These are phyloP conservation scores for Pseudogymnoascus sp. DNA, from an alignment of 2,329 filamentous ascomycete genomes.

Conservation along the genomic window DNA sequence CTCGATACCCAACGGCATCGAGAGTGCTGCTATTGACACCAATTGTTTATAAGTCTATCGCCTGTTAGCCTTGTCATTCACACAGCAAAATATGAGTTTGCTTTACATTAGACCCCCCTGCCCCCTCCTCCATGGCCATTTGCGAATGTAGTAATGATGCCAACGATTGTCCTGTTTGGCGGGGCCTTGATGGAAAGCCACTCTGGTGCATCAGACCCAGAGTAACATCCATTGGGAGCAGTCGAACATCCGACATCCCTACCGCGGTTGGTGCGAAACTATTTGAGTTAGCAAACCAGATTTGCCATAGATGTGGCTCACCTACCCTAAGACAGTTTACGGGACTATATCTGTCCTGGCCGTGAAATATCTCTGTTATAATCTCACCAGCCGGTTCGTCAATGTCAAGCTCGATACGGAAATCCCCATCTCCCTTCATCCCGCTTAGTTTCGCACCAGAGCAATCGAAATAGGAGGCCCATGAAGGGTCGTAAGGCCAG, in stretches of 20 bases:
- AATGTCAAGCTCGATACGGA: slow-evolving; percentile 10
- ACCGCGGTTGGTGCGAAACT: slow-evolving; percentile 10
- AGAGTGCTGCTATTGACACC: background rate
- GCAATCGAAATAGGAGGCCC: background rate
- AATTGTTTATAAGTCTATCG: slow-evolving; percentile 2
- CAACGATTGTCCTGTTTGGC: slow-evolving; percentile 3
- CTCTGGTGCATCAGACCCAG: background rate
- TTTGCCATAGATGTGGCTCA: background rate
- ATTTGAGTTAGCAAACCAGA: background rate
- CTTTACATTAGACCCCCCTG: no score
- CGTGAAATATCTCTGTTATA: slow-evolving; percentile 1
- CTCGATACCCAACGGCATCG: background rate
- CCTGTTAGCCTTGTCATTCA: background rate
- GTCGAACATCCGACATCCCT: background rate
- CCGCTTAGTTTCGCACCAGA: background rate
- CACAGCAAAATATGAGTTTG: no score
- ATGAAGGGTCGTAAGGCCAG: background rate
- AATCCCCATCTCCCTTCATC: background rate
- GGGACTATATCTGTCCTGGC: background rate
- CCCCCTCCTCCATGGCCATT: background rate
- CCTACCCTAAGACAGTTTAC: background rate
- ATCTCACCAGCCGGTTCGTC: slow-evolving; percentile 9
- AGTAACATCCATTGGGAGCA: background rate
- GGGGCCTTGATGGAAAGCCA: slow-evolving; percentile 1
- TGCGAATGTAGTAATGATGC: slow-evolving; percentile 8